A percentile compares a stretch with the other conserved stretches of the same genome.
Conservation (phyloP, 1,284 basidiomycete genomes). For the Ustilago sp. region DNA sequence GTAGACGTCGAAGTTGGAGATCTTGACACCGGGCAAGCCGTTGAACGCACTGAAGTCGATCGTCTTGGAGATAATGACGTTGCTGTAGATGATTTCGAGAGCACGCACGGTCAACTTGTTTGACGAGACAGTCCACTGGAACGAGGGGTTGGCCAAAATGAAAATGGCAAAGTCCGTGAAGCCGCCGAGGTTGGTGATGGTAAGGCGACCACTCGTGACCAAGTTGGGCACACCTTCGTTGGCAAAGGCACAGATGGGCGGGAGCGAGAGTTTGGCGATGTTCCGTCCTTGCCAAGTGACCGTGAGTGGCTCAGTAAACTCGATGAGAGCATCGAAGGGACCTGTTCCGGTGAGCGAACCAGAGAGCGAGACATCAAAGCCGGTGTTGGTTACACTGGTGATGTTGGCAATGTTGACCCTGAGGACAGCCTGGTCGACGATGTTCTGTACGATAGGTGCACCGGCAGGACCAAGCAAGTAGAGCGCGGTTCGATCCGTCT, state of each 20-base stretch:
- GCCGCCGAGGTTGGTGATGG: conserved; percentile 64
- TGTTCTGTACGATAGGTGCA: conserved; percentile 76
- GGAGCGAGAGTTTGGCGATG: conserved; percentile 77
- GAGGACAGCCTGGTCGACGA: conserved; percentile 76
- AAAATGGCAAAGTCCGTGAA: conserved; percentile 79
- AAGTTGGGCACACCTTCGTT: conserved; percentile 79
- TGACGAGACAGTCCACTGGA: conserved; percentile 80
- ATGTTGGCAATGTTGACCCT: conserved; percentile 77
- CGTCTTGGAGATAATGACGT: conserved; percentile 76
- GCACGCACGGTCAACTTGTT: conserved; percentile 76
- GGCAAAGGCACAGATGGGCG: conserved; percentile 79
- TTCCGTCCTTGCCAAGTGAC: conserved; percentile 78
- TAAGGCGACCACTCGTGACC: conserved; percentile 70
- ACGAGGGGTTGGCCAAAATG: conserved; percentile 77
- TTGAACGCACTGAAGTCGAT: conserved; percentile 81
- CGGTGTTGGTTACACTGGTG: conserved; percentile 72
- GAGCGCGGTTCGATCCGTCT: conserved; percentile 77
- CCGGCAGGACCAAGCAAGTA: conserved; percentile 76
- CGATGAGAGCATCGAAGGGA: conserved; percentile 73
- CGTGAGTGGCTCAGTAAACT: conserved; percentile 70
- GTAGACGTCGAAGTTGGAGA: conserved; percentile 75
- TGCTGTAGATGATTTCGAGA: conserved; percentile 78
- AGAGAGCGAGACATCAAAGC: conserved; percentile 70
- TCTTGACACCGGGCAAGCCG: conserved; percentile 74
- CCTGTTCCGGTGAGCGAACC: conserved; percentile 58